A percentile compares a stretch with the other conserved stretches of the same genome.
These are phyloP conservation scores for Saprolegnia diclina DNA, from an alignment of 352 stramenopile species.

Conservation along the genomic window DNA sequence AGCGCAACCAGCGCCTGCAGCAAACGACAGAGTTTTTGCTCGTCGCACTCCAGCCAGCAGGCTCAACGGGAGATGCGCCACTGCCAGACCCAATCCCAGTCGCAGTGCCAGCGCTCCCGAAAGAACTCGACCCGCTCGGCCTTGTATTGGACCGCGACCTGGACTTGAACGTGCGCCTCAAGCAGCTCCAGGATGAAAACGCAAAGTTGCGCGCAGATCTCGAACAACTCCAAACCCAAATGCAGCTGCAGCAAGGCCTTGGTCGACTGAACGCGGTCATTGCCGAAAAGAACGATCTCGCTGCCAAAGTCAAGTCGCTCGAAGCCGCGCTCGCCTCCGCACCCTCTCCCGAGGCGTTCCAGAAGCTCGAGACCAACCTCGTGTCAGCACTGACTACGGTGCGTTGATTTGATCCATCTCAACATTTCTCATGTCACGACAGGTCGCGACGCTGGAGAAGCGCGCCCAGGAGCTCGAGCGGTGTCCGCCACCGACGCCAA, in stretches of 20 bases:
- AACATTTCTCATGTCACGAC: neutral
- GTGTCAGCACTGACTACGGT: neutral
- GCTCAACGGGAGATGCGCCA: neutral
- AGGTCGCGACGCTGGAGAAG: neutral
- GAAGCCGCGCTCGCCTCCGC: neutral
- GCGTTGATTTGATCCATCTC: neutral
- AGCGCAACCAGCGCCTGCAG: slow-evolving; percentile 15
- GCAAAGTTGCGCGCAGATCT: neutral
- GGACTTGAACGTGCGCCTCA: slow-evolving; percentile 1
- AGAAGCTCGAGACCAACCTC: neutral
- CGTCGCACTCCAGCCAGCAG: neutral
- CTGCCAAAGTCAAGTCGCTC: neutral
- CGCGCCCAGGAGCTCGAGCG: neutral
- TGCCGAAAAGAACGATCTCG: neutral
- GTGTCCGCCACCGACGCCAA: neutral
- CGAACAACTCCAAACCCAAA: neutral
- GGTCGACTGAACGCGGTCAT: neutral
- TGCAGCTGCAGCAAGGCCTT: slow-evolving; percentile 2
- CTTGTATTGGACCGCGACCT: neutral
- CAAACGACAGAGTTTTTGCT: slow-evolving; percentile 17
- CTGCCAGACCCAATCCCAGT: neutral
- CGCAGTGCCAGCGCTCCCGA: neutral
- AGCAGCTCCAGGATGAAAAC: slow-evolving; percentile 7
- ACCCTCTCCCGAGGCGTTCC: neutral
- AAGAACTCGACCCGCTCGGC: neutral